Conservation (phyloP, 371 early-diverging fungal species). For the Mucor irregularis region DNA sequence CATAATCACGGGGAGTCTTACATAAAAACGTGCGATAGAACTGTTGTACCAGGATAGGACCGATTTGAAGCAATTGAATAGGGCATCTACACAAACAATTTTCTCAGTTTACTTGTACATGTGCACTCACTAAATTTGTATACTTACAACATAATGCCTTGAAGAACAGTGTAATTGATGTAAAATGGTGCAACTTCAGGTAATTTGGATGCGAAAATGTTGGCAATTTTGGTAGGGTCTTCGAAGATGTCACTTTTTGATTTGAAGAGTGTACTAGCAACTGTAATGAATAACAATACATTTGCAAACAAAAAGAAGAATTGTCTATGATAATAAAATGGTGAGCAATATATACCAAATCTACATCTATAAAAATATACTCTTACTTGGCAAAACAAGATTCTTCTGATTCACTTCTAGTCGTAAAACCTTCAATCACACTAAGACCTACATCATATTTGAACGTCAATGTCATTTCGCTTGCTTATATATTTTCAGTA, state of each 20-base stretch:
- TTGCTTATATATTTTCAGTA: too few relatives aligned
- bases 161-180: constrained; percentile 62
- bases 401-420: constrained; percentile 69
- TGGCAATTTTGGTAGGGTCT: constrained; percentile 67
- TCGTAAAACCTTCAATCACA: constrained; percentile 66
- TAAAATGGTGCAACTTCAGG: constrained; percentile 72
- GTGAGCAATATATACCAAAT: neutral
- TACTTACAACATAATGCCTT: constrained; percentile 60
- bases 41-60: constrained; percentile 57
- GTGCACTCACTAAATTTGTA: neutral
- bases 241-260: constrained; percentile 70
- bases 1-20: constrained; percentile 69
- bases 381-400: constrained; percentile 66
- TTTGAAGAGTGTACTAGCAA: constrained; percentile 77
- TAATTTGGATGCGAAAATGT: constrained; percentile 69
- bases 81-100: constrained; percentile 40
- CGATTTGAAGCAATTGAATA: constrained; percentile 63
- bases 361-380: neutral
- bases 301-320: constrained; percentile 89
- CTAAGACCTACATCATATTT: constrained; percentile 24
- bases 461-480: neutral
- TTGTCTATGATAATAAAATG: constrained; percentile 59
- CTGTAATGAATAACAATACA: constrained; percentile 82
- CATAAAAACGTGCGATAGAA: constrained; percentile 54
- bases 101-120: neutral